Evolutionary conservation across 371 early-diverging fungal species (phyloP), one percentile per base, ranked within the genome.

Genomic region (Sporodiniella umbellata): DNA sequence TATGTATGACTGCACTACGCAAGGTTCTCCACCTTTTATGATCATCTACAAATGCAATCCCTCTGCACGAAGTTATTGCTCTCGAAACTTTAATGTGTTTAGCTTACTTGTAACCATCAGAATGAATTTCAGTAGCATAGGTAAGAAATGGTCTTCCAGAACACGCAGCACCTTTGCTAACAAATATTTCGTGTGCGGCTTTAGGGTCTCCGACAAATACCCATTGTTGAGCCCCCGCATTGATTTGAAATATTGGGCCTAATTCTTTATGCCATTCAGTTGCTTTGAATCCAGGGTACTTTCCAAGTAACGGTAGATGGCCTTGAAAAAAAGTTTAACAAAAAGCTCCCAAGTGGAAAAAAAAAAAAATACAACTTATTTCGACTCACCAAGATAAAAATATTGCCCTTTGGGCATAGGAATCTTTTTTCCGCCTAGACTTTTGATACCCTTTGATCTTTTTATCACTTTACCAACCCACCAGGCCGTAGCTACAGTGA

Each of bases 151-250:
- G 64, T 6, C 56, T 31, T 10, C 48, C 49, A 2, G 60, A 52
- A 15, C 46, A 49, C n/a, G 45, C 10, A 15, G 42, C 24, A 2
- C 56, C 56, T 15, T 53, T 45, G 6, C 42, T 10, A 1, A 18
- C 39, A 46, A 60, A 56, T 11, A 64, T 17, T 14, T 64, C 57
- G 39, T 64, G 47, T 5, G 48, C 65, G 14, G 46, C 19, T 4
- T n/a, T 2, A 28, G 61, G 43, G 6, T 64, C 54, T 17, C 57
- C 42, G 5, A 64, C 21, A 23, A 53, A 50, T 8, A 64, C 19
- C 61, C 61, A 64, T 4, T 48, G 42, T 47, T 64, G 56, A 10
- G 26, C 45, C 15, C 61, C 61, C 47, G 56, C 50, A 8, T 48
- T 26, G 4, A 64, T 21, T 12, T 23, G 45, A 2, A 60, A 11